Base-by-base conservation (phyloP, 1,139 yeast genomes). In the Casaregolazyma suthepensis region DNA sequence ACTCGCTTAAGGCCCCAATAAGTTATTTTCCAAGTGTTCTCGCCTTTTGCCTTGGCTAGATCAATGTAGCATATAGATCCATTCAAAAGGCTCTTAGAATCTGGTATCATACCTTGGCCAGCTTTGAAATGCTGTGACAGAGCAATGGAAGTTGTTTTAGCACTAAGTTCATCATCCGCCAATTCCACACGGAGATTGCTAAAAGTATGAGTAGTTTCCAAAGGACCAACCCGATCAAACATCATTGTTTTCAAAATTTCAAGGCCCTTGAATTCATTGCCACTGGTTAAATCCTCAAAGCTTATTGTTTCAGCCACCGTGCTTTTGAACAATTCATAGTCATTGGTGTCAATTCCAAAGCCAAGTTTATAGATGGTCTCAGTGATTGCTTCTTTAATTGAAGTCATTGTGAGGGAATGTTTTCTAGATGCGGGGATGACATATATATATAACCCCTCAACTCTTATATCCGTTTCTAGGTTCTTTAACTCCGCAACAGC, bases 181-280 rank as follows among this genome's bases (percentile, higher is more conserved):
- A 52, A 44, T 35, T 52, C 48, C 2, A 52, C 29, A 7, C 54
- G 54, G 23, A 52, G 18, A 26, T 43, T 52, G 29, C 45, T 47
- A 15, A 52, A 12, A 15, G 15, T 31, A 22, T 52, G 54, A 3
- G 47, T 42, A 19, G 54, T 52, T 18, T 52, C 54, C 45, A 52
- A 3, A 12, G 51, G 48, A 12, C 51, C 51, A 15, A 52, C 35
- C 1, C 12, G 13, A 15, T 43, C 43, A 29, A 45, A 50, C 45
- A 23, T 10, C 20, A 19, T 29, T 17, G 35, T 10, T 13, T 37
- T 15, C n/a, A 50, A 37, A 10, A n/a, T 45, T 9, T 45, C 50
- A 12, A 26, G 9, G 46, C 53, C 53, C 5, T 50, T 15, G 37
- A 48, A 9, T 2, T 9, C 37, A 9, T 22, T 15, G 18, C 51